Conservation (phyloP, 371 early-diverging fungal genomes). For the Mortierella sp. region DNA sequence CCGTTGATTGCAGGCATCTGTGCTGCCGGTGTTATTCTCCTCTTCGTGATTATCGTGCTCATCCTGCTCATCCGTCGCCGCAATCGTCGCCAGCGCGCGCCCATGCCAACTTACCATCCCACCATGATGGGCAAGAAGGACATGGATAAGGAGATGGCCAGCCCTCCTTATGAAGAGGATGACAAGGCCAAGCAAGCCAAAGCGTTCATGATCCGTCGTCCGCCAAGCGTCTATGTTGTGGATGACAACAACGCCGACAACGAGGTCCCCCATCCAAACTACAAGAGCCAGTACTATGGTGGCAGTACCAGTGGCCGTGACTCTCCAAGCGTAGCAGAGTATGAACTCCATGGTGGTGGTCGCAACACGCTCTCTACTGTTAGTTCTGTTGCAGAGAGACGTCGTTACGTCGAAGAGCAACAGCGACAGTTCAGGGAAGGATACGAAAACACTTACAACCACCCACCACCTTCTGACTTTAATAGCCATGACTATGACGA, state of each 20-base stretch:
- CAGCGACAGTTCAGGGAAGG: slow-evolving; percentile 38
- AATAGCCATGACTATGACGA: slow-evolving; percentile 7
- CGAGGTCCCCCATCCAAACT: slow-evolving; percentile 25
- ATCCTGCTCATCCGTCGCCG: slow-evolving; percentile 13
- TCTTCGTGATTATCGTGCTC: slow-evolving; percentile 6
- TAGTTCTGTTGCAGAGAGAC: slow-evolving; percentile 34
- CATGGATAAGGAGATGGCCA: neutral
- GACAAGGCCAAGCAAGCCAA: slow-evolving; percentile 32
- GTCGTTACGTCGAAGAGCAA: slow-evolving; percentile 44
- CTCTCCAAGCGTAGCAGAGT: slow-evolving; percentile 30
- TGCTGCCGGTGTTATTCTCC: slow-evolving; percentile 9
- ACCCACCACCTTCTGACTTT: slow-evolving; percentile 18
- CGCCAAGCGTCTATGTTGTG: slow-evolving; percentile 19
- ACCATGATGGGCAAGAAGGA: slow-evolving; percentile 7
- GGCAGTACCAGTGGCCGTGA: slow-evolving; percentile 1
- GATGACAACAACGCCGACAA: slow-evolving; percentile 24
- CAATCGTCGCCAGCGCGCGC: slow-evolving; percentile 2
- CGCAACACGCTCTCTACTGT: slow-evolving; percentile 13
- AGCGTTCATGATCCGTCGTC: slow-evolving; percentile 47
- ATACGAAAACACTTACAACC: slow-evolving; percentile 29
- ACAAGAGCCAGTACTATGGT: slow-evolving; percentile 35
- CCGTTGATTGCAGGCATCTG: slow-evolving; percentile 24
- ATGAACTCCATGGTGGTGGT: slow-evolving; percentile 23
- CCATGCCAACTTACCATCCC: neutral
- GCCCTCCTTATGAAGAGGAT: slow-evolving; percentile 7